Conservation (phyloP, 1,139 yeast species). For the Sugiyamaella xylanicola region DNA sequence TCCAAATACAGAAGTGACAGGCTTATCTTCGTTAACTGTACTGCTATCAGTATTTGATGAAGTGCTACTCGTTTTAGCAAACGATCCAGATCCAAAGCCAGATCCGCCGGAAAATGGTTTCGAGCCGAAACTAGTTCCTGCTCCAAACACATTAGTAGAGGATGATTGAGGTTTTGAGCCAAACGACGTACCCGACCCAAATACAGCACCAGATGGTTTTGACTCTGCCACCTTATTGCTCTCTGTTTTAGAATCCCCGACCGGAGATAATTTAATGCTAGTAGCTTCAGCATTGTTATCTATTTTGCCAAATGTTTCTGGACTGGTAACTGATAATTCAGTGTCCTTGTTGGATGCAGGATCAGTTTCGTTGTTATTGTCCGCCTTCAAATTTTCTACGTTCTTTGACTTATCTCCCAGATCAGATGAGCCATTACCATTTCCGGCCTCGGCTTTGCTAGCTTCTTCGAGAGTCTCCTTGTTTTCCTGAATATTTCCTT, state of each 20-base stretch:
- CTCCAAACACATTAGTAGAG: conserved; percentile 24
- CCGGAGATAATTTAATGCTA: too few relatives aligned
- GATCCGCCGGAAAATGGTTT: conserved; percentile 5
- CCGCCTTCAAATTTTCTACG: too few relatives aligned
- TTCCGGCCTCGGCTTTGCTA: too few relatives aligned
- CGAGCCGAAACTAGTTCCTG: conserved; percentile 27
- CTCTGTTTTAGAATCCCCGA: too few relatives aligned
- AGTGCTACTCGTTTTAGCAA: neutral
- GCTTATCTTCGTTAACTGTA: neutral
- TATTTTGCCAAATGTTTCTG: neutral
- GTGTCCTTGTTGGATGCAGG: too few relatives aligned
- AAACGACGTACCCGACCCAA: conserved; percentile 12
- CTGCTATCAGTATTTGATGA: neutral
- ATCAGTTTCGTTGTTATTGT: too few relatives aligned
- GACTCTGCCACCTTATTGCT: neutral
- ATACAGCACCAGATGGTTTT: neutral
- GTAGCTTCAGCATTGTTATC: too few relatives aligned
- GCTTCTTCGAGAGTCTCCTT: too few relatives aligned
- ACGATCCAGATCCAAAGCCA: conserved; percentile 12
- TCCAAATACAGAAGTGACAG: conserved; percentile 11
- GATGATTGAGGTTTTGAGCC: conserved; percentile 8
- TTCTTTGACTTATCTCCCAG: too few relatives aligned
- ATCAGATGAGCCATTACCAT: too few relatives aligned
- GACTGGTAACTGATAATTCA: too few relatives aligned
- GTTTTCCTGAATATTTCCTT: too few relatives aligned